These are phyloP conservation scores for Camellia granthamiana DNA, from an alignment of 148 eudicot genomes.

Conservation along the genomic window DNA sequence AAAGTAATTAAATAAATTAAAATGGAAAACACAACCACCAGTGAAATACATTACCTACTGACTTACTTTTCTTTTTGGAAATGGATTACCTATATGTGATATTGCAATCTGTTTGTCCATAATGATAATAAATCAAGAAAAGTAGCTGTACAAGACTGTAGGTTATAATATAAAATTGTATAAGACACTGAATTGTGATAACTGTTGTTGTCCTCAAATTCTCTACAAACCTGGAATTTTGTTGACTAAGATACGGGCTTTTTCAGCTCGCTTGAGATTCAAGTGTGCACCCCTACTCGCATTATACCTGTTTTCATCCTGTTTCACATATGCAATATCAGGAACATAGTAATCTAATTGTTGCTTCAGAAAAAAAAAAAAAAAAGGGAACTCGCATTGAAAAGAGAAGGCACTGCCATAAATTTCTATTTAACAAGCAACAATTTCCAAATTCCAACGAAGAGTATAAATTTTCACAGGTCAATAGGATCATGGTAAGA, in stretches of 20 bases:
- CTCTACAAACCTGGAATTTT: constrained; percentile 65
- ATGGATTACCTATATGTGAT: neutral
- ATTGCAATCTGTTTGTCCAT: neutral
- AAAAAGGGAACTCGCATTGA: neutral
- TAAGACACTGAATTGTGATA: neutral
- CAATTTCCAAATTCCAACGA: neutral
- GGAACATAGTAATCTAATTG: constrained; percentile 5
- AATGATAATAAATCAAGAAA: neutral
- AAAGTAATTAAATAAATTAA: neutral
- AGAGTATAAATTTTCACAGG: neutral
- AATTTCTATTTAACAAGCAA: neutral
- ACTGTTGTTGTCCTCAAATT: neutral
- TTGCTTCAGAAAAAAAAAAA: neutral
- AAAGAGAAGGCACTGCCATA: neutral
- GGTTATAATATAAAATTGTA: neutral
- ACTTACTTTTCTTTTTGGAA: neutral
- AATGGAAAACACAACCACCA: neutral
- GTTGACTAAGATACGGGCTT: constrained; percentile 57
- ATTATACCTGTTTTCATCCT: constrained; percentile 74
- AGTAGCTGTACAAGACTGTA: neutral
- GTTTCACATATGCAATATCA: constrained; percentile 12
- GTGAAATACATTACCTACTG: neutral
- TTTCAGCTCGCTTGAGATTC: constrained; percentile 69
- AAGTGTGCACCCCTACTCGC: constrained; percentile 82
- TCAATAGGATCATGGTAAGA: neutral